Percentiles rank a stretch among this genome's conserved stretches.
phyloP scores from a whole-genome alignment of 2,329 filamentous ascomycete genomes.

The Colletotrichum orchidophilum region DNA sequence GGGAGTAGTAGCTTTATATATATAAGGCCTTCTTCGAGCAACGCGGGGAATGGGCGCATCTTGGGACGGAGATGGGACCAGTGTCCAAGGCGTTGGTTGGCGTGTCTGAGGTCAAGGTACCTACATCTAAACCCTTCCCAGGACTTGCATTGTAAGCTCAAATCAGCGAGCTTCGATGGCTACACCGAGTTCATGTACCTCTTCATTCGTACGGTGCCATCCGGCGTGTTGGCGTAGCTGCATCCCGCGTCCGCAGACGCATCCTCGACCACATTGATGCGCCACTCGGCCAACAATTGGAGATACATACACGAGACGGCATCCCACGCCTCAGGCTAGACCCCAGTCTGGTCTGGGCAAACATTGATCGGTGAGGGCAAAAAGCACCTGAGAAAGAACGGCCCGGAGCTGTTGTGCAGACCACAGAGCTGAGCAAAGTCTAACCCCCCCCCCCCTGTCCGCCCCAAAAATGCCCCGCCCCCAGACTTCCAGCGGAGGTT shows the following conservation, averaged over 20 bases:
- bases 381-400: slow-evolving; percentile 1
- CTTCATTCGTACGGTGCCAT: not conserved
- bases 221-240: not conserved
- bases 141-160: not conserved
- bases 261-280: slow-evolving; percentile 9
- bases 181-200: slow-evolving; percentile 2
- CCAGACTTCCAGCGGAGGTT: slow-evolving; percentile 8
- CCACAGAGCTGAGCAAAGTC: not conserved
- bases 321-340: not conserved
- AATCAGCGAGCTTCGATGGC: slow-evolving; percentile 13
- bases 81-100: slow-evolving; percentile 21
- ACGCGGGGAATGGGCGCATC: slow-evolving; percentile 26
- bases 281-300: slow-evolving; percentile 15
- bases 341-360: not conserved
- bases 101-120: slow-evolving; percentile 31
- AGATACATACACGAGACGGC: slow-evolving; percentile 21
- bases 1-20: slow-evolving; percentile 19
- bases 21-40: not conserved
- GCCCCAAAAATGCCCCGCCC: slow-evolving; percentile 13
- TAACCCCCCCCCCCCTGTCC: slow-evolving; percentile 17
- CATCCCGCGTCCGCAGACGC: slow-evolving; percentile 12
- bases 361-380: slow-evolving; percentile 9
- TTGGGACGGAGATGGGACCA: slow-evolving; percentile 13
- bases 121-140: slow-evolving; percentile 18
- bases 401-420: not conserved